Percentiles rank a stretch among this genome's conserved stretches.
phyloP scores from a whole-genome alignment of 1,284 basidiomycete genomes.

The Apiotrichum domesticum region DNA sequence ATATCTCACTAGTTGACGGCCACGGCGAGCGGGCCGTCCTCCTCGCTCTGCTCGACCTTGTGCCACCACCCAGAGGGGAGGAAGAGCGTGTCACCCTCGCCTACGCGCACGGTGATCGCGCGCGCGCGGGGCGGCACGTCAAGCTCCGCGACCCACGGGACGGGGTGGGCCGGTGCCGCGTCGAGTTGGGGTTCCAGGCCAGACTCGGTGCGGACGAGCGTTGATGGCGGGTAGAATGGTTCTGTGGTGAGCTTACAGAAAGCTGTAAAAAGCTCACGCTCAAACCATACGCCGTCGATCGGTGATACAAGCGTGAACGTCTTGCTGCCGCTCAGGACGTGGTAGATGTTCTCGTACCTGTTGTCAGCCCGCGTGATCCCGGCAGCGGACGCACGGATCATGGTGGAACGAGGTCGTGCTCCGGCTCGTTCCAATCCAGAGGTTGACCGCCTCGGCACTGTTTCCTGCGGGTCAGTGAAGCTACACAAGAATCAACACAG shows the following conservation, averaged over 20 bases:
- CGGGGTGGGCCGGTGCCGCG: constrained; percentile 50
- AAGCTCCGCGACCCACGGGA: constrained; percentile 63
- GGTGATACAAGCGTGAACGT: constrained; percentile 79
- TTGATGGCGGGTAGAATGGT: constrained; percentile 32
- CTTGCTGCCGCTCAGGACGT: constrained; percentile 74
- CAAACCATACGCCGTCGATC: constrained; percentile 72
- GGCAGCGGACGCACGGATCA: constrained; percentile 43
- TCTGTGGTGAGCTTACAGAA: constrained; percentile 16
- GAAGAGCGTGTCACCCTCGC: constrained; percentile 73
- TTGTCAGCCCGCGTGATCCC: neutral
- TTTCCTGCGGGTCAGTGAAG: constrained; percentile 48
- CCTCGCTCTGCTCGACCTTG: constrained; percentile 62
- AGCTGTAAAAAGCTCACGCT: constrained; percentile 56
- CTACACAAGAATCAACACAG: too few relatives aligned
- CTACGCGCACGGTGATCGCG: constrained; percentile 61
- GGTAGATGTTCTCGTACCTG: constrained; percentile 81
- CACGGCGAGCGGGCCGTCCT: constrained; percentile 50
- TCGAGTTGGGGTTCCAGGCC: constrained; percentile 7
- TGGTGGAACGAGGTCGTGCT: constrained; percentile 80
- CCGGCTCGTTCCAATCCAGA: constrained; percentile 75
- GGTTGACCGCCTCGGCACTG: constrained; percentile 76
- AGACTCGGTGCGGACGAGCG: constrained; percentile 20
- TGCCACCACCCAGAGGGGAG: constrained; percentile 90
- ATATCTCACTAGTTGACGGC: constrained; percentile 83
- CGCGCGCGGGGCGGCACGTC: constrained; percentile 53